A percentile compares a stretch with the other conserved stretches of the same genome.
These are phyloP conservation scores for Tetracentron sinense DNA, from an alignment of 164 flowering plant species.

Conservation along the genomic window DNA sequence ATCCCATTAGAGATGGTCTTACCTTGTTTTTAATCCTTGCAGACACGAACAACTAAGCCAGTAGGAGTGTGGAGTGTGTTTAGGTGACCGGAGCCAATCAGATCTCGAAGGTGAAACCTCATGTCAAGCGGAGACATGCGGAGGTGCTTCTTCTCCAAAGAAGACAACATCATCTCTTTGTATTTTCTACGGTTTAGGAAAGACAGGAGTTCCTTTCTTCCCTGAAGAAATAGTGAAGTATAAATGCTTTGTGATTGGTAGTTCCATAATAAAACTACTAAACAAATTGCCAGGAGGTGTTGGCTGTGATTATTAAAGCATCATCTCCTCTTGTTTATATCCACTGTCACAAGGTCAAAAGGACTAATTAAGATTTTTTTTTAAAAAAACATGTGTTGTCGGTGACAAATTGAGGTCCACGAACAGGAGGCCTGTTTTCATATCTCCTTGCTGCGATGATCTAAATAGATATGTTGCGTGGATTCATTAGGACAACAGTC, in stretches of 20 bases:
- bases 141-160: conserved; percentile 74
- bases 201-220: conserved; percentile 83
- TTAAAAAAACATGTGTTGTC: too few relatives aligned
- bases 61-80: conserved; percentile 61
- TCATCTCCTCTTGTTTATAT: background rate
- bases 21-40: conserved; percentile 47
- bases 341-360: too few relatives aligned
- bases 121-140: conserved; percentile 77
- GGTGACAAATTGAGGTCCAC: too few relatives aligned
- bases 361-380: too few relatives aligned
- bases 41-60: conserved; percentile 66
- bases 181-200: conserved; percentile 68
- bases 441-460: too few relatives aligned
- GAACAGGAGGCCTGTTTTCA: too few relatives aligned
- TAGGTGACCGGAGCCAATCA: conserved; percentile 86
- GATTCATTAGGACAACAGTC: too few relatives aligned
- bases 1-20: too few relatives aligned
- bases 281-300: background rate
- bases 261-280: background rate
- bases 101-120: conserved; percentile 92
- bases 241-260: background rate
- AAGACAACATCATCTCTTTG: conserved; percentile 87
- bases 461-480: too few relatives aligned
- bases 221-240: conserved; percentile 34
- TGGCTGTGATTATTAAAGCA: background rate